These are phyloP conservation scores for Barnettozyma populi DNA, from an alignment of 805 yeast genomes.

Conservation along the genomic window DNA sequence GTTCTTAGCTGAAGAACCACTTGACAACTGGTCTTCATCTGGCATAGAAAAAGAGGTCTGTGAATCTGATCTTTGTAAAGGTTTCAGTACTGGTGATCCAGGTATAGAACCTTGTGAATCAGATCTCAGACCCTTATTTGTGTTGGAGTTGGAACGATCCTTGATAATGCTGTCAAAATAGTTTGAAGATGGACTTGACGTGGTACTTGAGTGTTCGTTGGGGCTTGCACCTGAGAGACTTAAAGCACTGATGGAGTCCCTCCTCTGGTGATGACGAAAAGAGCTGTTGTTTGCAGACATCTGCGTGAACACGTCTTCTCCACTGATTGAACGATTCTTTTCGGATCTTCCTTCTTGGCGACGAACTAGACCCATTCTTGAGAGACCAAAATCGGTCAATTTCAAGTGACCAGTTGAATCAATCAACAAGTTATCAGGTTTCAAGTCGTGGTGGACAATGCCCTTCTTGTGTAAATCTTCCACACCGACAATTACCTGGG, in stretches of 20 bases:
- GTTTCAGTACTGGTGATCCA: slow-evolving; percentile 46
- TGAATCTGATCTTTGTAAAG: slow-evolving; percentile 44
- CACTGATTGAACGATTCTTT: slow-evolving; percentile 8
- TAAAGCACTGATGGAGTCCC: slow-evolving; percentile 20
- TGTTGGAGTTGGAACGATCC: slow-evolving; percentile 7
- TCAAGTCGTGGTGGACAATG: slow-evolving; percentile 89
- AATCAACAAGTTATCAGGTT: slow-evolving; percentile 89
- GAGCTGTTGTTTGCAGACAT: slow-evolving; percentile 6
- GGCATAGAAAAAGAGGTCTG: slow-evolving; percentile 52
- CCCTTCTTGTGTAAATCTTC: slow-evolving; percentile 84
- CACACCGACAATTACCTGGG: slow-evolving; percentile 88
- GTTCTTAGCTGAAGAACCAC: slow-evolving; percentile 22
- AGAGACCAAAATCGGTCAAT: slow-evolving; percentile 91
- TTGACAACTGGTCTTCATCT: slow-evolving; percentile 39
- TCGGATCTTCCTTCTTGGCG: slow-evolving; percentile 50
- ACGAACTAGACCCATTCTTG: slow-evolving; percentile 81
- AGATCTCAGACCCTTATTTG: slow-evolving; percentile 12
- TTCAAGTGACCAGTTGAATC: slow-evolving; percentile 86
- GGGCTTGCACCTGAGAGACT: slow-evolving; percentile 15
- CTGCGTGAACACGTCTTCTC: slow-evolving; percentile 21
- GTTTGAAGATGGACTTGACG: slow-evolving; percentile 26
- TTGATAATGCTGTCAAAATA: slow-evolving; percentile 26
- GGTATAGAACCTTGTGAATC: slow-evolving; percentile 14
- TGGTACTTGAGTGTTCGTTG: slow-evolving; percentile 13
- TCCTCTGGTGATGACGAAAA: slow-evolving; percentile 10